These are phyloP conservation scores for Conticribra weissflogii DNA, from an alignment of 108 stramenopile species.

Conservation along the genomic window DNA sequence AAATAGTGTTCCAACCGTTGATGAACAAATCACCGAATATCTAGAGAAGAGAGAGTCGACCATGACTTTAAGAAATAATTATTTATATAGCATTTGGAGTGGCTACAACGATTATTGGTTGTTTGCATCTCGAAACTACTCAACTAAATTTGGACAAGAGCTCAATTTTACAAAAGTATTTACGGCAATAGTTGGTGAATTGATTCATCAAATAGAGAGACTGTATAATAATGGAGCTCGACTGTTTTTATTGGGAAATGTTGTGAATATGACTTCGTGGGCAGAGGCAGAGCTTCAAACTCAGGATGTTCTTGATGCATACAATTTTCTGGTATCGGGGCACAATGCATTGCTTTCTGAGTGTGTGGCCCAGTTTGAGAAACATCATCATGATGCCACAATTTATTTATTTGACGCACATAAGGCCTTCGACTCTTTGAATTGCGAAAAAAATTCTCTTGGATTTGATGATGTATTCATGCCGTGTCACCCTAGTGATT, in stretches of 20 bases:
- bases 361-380: constrained; percentile 6
- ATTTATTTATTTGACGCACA: constrained; percentile 8
- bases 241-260: constrained; percentile 15
- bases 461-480: constrained; percentile 10
- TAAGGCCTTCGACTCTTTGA: constrained; percentile 13
- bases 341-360: constrained; percentile 11
- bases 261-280: constrained; percentile 22
- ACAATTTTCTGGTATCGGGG: constrained; percentile 13
- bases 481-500: constrained; percentile 19
- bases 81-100: constrained; percentile 10
- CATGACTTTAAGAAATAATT: neutral
- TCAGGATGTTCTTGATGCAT: constrained; percentile 15
- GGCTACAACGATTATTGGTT: constrained; percentile 31
- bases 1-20: constrained; percentile 15
- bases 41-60: constrained; percentile 5
- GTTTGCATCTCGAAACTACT: constrained; percentile 18
- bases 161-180: constrained; percentile 26
- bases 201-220: constrained; percentile 7
- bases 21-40: constrained; percentile 20
- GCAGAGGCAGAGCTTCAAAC: constrained; percentile 14
- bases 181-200: constrained; percentile 2
- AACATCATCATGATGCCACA: constrained; percentile 3
- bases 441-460: neutral
- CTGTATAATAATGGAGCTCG: constrained; percentile 18
- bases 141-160: constrained; percentile 15